Base-by-base conservation (phyloP, 495 filamentous ascomycete species). In the Extremus antarcticus region DNA sequence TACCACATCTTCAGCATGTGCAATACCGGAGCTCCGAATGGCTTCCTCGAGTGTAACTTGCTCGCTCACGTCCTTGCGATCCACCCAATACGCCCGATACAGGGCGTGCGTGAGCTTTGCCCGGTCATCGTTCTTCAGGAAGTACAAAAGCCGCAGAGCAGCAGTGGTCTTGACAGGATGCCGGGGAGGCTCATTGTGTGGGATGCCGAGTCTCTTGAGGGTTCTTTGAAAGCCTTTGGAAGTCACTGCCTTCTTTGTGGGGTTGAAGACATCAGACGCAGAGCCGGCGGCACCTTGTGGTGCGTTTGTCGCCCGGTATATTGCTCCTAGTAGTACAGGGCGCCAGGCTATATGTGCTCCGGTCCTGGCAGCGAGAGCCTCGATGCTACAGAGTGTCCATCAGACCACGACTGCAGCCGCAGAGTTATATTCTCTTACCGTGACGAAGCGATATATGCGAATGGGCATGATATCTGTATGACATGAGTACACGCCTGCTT, bases 221-320 rank as follows among this genome's bases (percentile, higher is more conserved):
- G 60, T 63, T 16, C 60, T 43, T 19, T 39, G 47, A 50, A 63
- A 58, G 17, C 56, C 57, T 9, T 38, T 32, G 8, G 56, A 52
- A 2, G 56, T 53, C 1, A 63, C 53, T 8, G 60, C 56, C 53
- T 55, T 59, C 43, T 63, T 63, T 1, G 60, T 56, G 3, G 60
- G 53, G 45, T 63, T 63, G 56, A 59, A 63, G 40, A 63, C 60
- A 48, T 63, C 60, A 1, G 60, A 63, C 3, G 60, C 60, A 16
- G 60, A 63, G 25, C 60, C 60, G 11, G 60, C 56, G 29, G 60
- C 56, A 20, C 60, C 60, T 54, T 63, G 60, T 13, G 60, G 60
- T n/a, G 60, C 60, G 49, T 50, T 41, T 9, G 60, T 63, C 2
- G 56, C 52, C 13, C 60, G 60, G 43, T 63, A 63, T 25, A 63